Percentiles rank a stretch among this genome's conserved stretches.
Evolutionary conservation across 2,329 filamentous ascomycete genomes (phyloP).

Genomic region (Cytospora piceae): DNA sequence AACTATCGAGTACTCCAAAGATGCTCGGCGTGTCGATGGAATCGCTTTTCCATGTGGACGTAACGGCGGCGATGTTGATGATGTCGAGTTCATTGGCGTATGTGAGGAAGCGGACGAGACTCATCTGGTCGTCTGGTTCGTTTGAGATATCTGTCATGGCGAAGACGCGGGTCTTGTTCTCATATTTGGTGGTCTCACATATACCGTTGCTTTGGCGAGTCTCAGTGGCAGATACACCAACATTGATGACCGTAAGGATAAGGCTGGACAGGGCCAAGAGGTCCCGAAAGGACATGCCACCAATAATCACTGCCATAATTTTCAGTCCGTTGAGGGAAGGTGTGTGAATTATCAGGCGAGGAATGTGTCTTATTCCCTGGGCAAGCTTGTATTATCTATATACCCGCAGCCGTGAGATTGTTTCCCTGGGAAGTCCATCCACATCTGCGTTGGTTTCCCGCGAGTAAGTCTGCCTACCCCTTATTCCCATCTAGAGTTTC

Average conservation of each 20-base stretch:
- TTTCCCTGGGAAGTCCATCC: neutral
- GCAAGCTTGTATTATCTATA: neutral
- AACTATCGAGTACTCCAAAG: slow-evolving; percentile 48
- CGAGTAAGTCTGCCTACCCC: neutral
- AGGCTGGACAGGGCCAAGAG: slow-evolving; percentile 17
- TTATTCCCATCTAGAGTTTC: neutral
- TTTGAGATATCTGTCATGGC: slow-evolving; percentile 51
- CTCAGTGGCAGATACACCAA: neutral
- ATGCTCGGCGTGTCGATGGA: slow-evolving; percentile 48
- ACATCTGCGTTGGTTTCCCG: neutral
- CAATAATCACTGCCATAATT: neutral
- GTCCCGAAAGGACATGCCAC: slow-evolving; percentile 7
- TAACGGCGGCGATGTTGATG: slow-evolving; percentile 49
- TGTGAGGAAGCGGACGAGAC: slow-evolving; percentile 48
- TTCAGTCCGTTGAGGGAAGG: neutral
- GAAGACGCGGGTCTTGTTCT: slow-evolving; percentile 42
- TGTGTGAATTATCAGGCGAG: no score
- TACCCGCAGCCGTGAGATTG: neutral
- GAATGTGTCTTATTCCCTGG: neutral
- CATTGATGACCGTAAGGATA: neutral
- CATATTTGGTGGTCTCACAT: slow-evolving; percentile 20
- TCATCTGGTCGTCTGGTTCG: slow-evolving; percentile 51
- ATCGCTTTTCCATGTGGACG: slow-evolving; percentile 50
- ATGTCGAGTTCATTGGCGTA: slow-evolving; percentile 53
- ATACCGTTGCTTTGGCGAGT: slow-evolving; percentile 7